Base-by-base conservation (phyloP, 306 rosid genomes). In the Styphnolobium japonicum region DNA sequence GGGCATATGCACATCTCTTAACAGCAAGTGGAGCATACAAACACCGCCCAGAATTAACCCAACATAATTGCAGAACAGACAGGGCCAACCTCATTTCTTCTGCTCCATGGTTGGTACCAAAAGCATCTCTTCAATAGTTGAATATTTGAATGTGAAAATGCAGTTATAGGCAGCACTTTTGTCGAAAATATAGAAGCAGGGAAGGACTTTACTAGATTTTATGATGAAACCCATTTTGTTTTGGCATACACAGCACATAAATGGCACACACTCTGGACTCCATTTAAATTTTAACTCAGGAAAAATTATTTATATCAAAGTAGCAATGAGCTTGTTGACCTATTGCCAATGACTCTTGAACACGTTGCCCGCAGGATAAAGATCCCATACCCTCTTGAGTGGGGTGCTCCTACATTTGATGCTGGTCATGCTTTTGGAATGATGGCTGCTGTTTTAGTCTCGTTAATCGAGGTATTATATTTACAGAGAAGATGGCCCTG, bases 1-100 rank as follows among this genome's bases (percentile, higher is more conserved):
- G 99, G 99, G 97, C 99, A 46, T 96, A 96, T 85, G 96, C 99
- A 78, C 99, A 96, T 83, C 98, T 96, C 79, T 88, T 96, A 84
- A 93, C 98, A 11, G 96, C 94, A 37, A 89, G 99, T 81, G 99
- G 99, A 3, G 93, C 96, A n/a, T 96, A 96, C 87, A 93, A 64
- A 87, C 96, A 91, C 83, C 90, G 91, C 23, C 93, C 97, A 0
- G 96, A 89, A 3, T 22, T 80, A 62, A 93, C 99, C 37, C 96
- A 96, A 83, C 60, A 86, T 73, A 88, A 88, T 52, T 96, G 99
- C 78, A 84, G 96, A 84, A 96, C 99, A 1, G 98, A 96, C 86
- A 71, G 77, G 71, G 91, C 98, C 66, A 88, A 96, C 84, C 97
- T 96, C 73, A 91, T 96, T 82, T 90, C 98, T 64, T 88, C 99